Evolutionary conservation across 768 basidiomycete species (phyloP), one percentile per base, ranked within the genome.

Genomic region (Xerocomus spinulosus): DNA sequence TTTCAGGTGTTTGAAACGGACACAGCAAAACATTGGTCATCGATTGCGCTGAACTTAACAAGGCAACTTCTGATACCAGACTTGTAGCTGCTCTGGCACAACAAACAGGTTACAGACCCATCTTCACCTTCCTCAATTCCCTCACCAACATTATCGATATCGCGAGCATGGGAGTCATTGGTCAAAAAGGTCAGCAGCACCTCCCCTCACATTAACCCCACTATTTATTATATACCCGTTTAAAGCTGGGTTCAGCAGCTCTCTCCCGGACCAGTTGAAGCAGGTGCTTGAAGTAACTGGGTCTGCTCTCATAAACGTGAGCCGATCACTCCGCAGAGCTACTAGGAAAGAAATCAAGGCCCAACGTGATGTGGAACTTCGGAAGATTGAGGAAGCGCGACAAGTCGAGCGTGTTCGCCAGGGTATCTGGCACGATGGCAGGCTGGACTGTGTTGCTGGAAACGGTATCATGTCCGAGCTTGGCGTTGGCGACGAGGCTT

Each of bases 101-200:
- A 6, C 89, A 96, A 58, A 91, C 87, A 0, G 93, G 95, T 29
- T 92, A 91, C 61, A 86, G 83, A 76, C 94, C 93, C 5, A 76
- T 91, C 6, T 94, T 96, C 68, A 84, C 84, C 5, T 87, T 92
- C 69, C 70, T 91, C 41, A 83, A 85, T 57, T 91, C 87, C 0
- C 68, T 91, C 61, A 87, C 79, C 57, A 85, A 80, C 52, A 68
- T 98, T 48, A 80, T 97, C 51, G 95, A 98, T 62, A 75, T 98
- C n/a, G 92, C 91, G 1, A 85, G 84, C 49, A 79, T 93, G 35
- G 94, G 94, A 2, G 60, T 98, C n/a, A 96, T 96, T 56, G 96
- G 96, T 3, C 92, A 96, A 61, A 97, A 97, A 71, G 80, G 90
- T 86, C 45, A 6, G 67, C 48, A n/a, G n/a, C 21, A 7, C 44